Conservation (phyloP, 2,329 filamentous ascomycete species). For the Didymella exigua region DNA sequence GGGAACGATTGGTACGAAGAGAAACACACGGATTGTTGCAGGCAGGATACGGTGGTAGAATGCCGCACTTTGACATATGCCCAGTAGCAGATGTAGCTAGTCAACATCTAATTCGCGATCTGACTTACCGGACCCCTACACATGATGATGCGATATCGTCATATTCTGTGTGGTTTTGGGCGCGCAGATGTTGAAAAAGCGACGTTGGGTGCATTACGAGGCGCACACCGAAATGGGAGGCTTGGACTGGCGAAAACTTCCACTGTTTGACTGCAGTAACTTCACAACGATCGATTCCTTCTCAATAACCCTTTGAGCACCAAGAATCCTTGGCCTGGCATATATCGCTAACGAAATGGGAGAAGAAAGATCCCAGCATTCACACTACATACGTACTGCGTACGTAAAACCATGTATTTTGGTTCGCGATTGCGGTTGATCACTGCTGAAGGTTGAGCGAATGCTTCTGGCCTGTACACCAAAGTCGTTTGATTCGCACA, state of each 20-base stretch:
- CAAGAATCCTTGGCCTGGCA: neutral
- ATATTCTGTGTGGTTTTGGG: too few relatives aligned
- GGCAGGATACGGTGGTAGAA: neutral
- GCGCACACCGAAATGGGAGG: neutral
- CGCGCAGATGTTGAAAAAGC: neutral
- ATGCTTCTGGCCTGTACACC: neutral
- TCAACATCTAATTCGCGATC: too few relatives aligned
- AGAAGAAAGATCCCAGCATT: too few relatives aligned
- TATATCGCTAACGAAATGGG: neutral
- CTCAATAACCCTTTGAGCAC: neutral
- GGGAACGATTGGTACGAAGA: conserved; percentile 23
- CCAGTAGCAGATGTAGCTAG: too few relatives aligned
- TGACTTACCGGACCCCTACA: too few relatives aligned
- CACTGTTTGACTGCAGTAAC: neutral
- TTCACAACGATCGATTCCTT: neutral
- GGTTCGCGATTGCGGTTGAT: too few relatives aligned
- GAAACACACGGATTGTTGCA: neutral
- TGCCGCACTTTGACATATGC: too few relatives aligned
- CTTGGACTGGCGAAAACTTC: neutral
- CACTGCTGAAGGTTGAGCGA: neutral
- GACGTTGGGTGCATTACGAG: neutral
- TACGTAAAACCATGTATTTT: too few relatives aligned
- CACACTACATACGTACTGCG: too few relatives aligned
- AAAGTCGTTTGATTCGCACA: neutral
- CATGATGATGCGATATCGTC: too few relatives aligned